Evolutionary conservation across 2,329 filamentous ascomycete genomes (phyloP).

Genomic region (Setomelanomma holmii): DNA sequence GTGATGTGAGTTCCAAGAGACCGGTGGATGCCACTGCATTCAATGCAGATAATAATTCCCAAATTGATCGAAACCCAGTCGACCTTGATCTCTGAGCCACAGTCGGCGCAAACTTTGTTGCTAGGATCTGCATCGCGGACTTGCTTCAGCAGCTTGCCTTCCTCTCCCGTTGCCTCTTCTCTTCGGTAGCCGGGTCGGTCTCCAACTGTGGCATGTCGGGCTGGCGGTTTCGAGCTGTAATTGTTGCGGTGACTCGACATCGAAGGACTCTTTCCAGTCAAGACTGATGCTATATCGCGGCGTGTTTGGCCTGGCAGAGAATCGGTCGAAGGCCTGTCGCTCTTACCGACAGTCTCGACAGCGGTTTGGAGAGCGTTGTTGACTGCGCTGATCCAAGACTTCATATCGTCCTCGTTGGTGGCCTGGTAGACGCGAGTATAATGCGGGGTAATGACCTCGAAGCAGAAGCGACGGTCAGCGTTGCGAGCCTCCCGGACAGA

Average conservation of each 20-base stretch:
- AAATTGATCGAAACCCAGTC: slow-evolving; percentile 99
- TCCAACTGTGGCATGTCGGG: slow-evolving; percentile 88
- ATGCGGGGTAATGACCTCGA: slow-evolving; percentile 96
- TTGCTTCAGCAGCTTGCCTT: slow-evolving; percentile 83
- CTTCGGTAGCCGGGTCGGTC: slow-evolving; percentile 77
- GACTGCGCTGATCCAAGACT: slow-evolving; percentile 92
- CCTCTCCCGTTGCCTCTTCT: slow-evolving; percentile 78
- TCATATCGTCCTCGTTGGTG: slow-evolving; percentile 97
- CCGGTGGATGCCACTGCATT: slow-evolving; percentile 96
- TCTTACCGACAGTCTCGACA: slow-evolving; percentile 77
- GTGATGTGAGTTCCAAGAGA: slow-evolving; percentile 97
- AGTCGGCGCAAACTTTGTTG: slow-evolving; percentile 94
- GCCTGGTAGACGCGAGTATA: slow-evolving; percentile 97
- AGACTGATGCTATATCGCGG: slow-evolving; percentile 88
- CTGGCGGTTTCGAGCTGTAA: slow-evolving; percentile 66
- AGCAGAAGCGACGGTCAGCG: slow-evolving; percentile 93
- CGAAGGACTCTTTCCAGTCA: slow-evolving; percentile 90
- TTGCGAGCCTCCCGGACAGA: slow-evolving; percentile 95
- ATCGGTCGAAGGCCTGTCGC: slow-evolving; percentile 56
- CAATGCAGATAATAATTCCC: slow-evolving; percentile 94
- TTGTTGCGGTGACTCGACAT: slow-evolving; percentile 64
- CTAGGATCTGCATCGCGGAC: slow-evolving; percentile 90
- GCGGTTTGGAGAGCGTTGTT: slow-evolving; percentile 97
- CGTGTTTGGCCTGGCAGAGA: slow-evolving; percentile 66
- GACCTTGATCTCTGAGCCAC: slow-evolving; percentile 87